Evolutionary conservation across 23 red algal genomes (phyloP), one percentile per base, ranked within the genome.

Genomic region (Gracilaria gracilis): DNA sequence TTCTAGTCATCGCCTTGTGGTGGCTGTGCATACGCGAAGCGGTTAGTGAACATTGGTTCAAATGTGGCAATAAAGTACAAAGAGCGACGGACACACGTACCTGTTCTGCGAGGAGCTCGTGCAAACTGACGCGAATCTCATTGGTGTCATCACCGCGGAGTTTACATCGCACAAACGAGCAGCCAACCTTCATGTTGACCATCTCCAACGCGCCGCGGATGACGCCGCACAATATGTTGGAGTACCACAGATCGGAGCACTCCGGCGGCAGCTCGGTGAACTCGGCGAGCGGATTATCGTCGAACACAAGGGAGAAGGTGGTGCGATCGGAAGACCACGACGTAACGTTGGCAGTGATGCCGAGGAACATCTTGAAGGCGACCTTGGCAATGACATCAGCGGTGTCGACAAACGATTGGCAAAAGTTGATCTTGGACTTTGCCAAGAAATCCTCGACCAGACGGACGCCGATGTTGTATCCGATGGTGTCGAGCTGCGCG

Each of bases 331-430:
- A 37, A 16, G 76, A 83, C 91, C 94, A 94, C 64, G 57, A 71
- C 35, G 73, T 89, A 37, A 95, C 87, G 28, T 50, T 80, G 33
- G 97, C 97, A 23, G 61, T 69, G 33, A 96, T 93, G 19, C 94
- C 94, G n/a, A 99, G 88, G 48, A 90, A 99, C 97, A 99, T 99
- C 49, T 95, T 95, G 61, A 99, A 96, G 12, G 86, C 97, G 3
- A 99, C 97, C 65, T 95, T 93, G 37, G 94, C 92, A 49, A 99
- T 91, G 35, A 96, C 81, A 49, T 99, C 97, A 16, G 93, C 94
- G 12, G 97, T 91, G 17, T 95, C 91, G 4, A 44, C 64, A 53
- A 99, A 96, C 15, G 72, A 90, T 11, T 77, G 29, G 61, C 97
- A 96, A 61, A 28, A 62, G 32, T 61, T 67, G 77, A 84, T 80